Percentiles rank a stretch among this genome's conserved stretches.
Evolutionary conservation across 176 grass and related monocot species (phyloP).

Genomic region (Avena insularis): DNA sequence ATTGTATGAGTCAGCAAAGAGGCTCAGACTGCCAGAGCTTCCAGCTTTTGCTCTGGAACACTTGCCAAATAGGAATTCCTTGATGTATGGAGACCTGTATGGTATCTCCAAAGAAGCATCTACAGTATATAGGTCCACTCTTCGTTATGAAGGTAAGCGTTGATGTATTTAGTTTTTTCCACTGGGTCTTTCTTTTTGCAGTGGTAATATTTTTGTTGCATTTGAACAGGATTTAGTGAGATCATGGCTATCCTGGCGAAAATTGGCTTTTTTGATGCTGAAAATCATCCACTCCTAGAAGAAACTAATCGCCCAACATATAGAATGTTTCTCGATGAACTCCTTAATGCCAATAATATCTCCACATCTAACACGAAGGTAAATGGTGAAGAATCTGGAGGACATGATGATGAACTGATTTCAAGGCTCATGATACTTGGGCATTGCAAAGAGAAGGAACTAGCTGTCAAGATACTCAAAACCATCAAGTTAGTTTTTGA

Average conservation of each 20-base stretch:
- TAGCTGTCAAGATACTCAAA: slow-evolving; percentile 74
- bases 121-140: slow-evolving; percentile 88
- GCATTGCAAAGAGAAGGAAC: slow-evolving; percentile 71
- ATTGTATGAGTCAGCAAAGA: slow-evolving; percentile 76
- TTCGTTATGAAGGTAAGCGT: slow-evolving; percentile 86
- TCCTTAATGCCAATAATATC: slow-evolving; percentile 51
- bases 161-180: background rate
- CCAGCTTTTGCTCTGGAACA: slow-evolving; percentile 94
- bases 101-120: slow-evolving; percentile 88
- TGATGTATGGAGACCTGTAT: slow-evolving; percentile 89
- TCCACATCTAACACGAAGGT: slow-evolving; percentile 19
- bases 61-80: slow-evolving; percentile 91
- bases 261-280: slow-evolving; percentile 71
- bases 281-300: slow-evolving; percentile 66
- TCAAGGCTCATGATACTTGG: slow-evolving; percentile 57
- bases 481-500: slow-evolving; percentile 79
- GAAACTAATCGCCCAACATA: slow-evolving; percentile 57
- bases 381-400: slow-evolving; percentile 31
- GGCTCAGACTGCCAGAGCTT: slow-evolving; percentile 68
- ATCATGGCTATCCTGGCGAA: slow-evolving; percentile 77
- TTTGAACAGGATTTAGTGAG: slow-evolving; percentile 82
- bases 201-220: slow-evolving; percentile 29
- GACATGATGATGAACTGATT: slow-evolving; percentile 69
- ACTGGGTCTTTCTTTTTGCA: background rate
- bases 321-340: slow-evolving; percentile 60